Evolutionary conservation across 805 yeast species (phyloP).

Genomic region (Sugiyamaella floridensis): DNA sequence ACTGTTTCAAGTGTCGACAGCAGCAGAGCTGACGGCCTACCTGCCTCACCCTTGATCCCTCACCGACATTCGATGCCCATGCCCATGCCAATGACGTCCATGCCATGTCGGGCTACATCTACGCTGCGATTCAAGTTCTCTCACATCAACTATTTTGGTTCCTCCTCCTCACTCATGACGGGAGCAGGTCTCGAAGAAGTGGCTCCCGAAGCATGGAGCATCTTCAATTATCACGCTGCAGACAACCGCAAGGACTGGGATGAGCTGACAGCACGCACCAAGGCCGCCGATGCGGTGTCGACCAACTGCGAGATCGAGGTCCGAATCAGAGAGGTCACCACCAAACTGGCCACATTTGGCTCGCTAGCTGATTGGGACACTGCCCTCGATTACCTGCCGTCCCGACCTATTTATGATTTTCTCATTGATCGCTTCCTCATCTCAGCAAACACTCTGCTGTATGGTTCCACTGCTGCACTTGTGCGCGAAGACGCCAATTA

Average conservation of each 20-base stretch:
- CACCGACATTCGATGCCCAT: neutral
- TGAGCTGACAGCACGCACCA: neutral
- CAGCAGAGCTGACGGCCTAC: neutral
- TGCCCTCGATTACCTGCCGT: constrained; percentile 17
- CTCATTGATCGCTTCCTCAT: constrained; percentile 17
- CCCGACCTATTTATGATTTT: constrained; percentile 18
- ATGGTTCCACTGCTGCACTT: constrained; percentile 16
- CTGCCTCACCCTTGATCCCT: neutral
- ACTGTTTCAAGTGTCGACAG: neutral
- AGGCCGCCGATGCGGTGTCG: neutral
- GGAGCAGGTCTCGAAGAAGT: constrained; percentile 6
- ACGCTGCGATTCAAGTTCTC: constrained; percentile 5
- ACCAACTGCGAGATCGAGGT: neutral
- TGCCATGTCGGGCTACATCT: constrained; percentile 1
- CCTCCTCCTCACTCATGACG: constrained; percentile 4
- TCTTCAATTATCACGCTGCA: constrained; percentile 5
- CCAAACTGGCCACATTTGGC: neutral
- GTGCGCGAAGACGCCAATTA: constrained; percentile 12
- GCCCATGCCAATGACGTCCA: neutral
- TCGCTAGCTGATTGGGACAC: constrained; percentile 9
- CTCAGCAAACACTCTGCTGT: constrained; percentile 17
- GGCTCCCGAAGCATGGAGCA: constrained; percentile 7
- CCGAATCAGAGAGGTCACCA: neutral
- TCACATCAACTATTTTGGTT: constrained; percentile 10
- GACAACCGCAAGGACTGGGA: constrained; percentile 6